phyloP scores from a whole-genome alignment of 345 rosid species.

The Brassica carinata region DNA sequence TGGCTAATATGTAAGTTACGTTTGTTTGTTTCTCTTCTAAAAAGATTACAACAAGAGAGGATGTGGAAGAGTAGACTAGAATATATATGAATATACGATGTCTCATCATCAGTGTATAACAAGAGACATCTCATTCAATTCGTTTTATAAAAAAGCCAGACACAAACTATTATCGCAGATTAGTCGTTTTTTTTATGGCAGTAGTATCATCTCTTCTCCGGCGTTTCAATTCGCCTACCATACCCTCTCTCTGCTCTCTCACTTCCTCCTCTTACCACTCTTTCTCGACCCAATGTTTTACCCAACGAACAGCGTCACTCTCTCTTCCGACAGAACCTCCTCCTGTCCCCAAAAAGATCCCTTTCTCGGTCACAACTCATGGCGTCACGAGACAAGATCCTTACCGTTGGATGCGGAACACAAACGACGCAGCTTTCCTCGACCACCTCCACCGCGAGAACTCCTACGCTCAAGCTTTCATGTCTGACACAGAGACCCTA shows the following conservation, averaged over 20 bases:
- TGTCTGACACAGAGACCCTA: conserved; percentile 66
- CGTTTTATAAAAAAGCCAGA: background rate
- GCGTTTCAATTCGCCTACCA: conserved; percentile 34
- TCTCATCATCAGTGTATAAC: conserved; percentile 15
- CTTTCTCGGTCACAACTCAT: conserved; percentile 56
- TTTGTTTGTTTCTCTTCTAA: background rate
- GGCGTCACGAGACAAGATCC: conserved; percentile 74
- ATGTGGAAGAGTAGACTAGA: too few relatives aligned
- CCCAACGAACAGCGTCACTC: conserved; percentile 34
- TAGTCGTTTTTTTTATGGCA: background rate
- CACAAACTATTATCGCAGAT: background rate
- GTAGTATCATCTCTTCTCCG: conserved; percentile 38
- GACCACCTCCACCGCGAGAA: conserved; percentile 65
- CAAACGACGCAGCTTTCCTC: conserved; percentile 54
- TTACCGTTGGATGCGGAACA: conserved; percentile 78
- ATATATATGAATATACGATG: background rate
- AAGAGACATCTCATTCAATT: background rate
- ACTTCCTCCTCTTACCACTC: background rate
- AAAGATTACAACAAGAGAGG: background rate
- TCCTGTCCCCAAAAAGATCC: conserved; percentile 62
- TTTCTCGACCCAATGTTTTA: conserved; percentile 46
- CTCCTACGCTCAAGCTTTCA: conserved; percentile 74
- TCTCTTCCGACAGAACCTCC: conserved; percentile 50
- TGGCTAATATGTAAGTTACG: background rate
- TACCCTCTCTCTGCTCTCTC: conserved; percentile 26